Conservation (phyloP, 2,329 filamentous ascomycete species). For the Fonsecaea pedrosoi region DNA sequence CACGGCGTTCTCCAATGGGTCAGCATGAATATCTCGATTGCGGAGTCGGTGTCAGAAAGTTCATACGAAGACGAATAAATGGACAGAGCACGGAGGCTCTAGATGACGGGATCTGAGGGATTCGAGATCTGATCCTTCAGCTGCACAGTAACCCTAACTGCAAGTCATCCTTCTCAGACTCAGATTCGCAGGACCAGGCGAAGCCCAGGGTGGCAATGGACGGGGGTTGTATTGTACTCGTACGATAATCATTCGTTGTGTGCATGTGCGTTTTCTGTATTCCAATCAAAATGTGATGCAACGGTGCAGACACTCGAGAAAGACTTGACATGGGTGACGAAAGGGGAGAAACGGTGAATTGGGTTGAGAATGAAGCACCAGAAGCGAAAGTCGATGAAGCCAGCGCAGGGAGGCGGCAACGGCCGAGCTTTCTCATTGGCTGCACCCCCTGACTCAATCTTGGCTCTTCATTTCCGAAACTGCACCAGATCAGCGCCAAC, state of each 20-base stretch:
- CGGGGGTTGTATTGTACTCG: not conserved
- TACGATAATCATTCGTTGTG: not conserved
- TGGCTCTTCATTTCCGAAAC: slow-evolving; percentile 24
- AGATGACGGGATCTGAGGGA: not conserved
- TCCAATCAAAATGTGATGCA: slow-evolving; percentile 2
- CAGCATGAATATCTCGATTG: not conserved
- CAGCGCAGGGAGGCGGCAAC: slow-evolving; percentile 2
- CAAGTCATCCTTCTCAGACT: not conserved
- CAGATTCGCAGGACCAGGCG: not conserved
- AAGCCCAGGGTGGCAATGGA: not conserved
- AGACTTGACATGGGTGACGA: not conserved
- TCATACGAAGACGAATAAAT: not conserved
- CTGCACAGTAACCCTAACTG: not conserved
- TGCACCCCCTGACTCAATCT: slow-evolving; percentile 9
- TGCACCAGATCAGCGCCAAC: slow-evolving; percentile 17
- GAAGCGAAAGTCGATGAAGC: not conserved
- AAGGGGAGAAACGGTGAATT: not conserved
- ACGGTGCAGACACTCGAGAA: not conserved
- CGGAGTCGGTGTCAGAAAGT: not conserved
- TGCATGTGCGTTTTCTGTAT: not conserved
- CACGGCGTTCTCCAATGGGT: not conserved
- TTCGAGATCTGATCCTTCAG: slow-evolving; percentile 4
- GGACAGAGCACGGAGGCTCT: not conserved
- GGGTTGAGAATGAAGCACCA: not conserved
- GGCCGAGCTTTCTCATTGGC: slow-evolving; percentile 8